Base-by-base conservation (phyloP, 1,139 yeast species). In the Chernovozyma sophiae-reginae region DNA sequence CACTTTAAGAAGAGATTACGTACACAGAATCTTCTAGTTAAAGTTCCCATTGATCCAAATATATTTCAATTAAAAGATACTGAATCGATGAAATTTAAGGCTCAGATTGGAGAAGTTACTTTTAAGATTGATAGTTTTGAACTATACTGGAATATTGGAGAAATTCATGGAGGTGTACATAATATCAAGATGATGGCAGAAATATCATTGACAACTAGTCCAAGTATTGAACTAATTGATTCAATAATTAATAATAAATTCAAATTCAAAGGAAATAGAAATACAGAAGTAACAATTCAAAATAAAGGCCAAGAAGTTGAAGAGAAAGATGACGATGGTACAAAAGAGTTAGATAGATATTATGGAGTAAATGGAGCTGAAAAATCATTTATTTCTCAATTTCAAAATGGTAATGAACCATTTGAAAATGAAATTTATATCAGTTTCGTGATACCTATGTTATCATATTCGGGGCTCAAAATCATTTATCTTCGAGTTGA, bases 111-210 rank as follows among this genome's bases (percentile, higher is more conserved):
- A 1, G 65, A 60, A 18, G 75, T 69, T 4, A 55, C 56, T 31
- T 69, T 52, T 44, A 65, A 68, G 31, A 53, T 70, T 4, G 64
- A 68, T 44, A 68, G 76, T 23, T 72, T 78, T 19, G 77, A 74
- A 41, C 50, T 84, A 3, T 52, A 77, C 1, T 84, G 94, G 94
- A 65, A 66, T 33, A 67, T 84, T 10, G 75, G 72, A 2, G 62
- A 74, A 13, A 54, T 81, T 30, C 73, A 74, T 19, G 90, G 90
- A 2, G 66, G 62, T 36, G 47, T 46, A 32, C 52, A 54, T 24
- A 46, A 60, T 12, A 56, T 67, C 13, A 58, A 64, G 37, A 67
- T 70, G 74, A 68, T 70, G 72, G 68, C 74, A 0, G 75, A 69
- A 38, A 42, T 70, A 15, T 39, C 51, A 1, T 42, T 69, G 12